A percentile compares a stretch with the other conserved stretches of the same genome.
phyloP scores from a whole-genome alignment of 768 basidiomycete genomes.

The Mycena galopus region DNA sequence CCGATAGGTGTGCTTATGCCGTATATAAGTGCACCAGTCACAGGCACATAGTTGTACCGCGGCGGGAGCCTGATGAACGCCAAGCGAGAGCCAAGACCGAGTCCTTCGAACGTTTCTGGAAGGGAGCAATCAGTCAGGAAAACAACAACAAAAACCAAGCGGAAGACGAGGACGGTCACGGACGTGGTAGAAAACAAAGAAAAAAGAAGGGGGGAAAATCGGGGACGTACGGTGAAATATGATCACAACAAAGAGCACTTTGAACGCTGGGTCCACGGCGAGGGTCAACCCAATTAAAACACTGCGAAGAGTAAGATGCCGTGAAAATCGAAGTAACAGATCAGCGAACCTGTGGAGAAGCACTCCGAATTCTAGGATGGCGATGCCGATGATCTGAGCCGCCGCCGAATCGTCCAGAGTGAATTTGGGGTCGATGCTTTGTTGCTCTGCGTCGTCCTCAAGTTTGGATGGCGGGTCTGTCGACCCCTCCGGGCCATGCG shows the following conservation, averaged over 20 bases:
- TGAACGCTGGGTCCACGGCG: slow-evolving; percentile 85
- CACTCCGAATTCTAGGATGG: slow-evolving; percentile 95
- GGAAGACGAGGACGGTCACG: too few relatives aligned
- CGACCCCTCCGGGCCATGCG: slow-evolving; percentile 74
- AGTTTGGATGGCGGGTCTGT: slow-evolving; percentile 30
- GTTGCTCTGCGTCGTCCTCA: slow-evolving; percentile 45
- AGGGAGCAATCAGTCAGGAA: too few relatives aligned
- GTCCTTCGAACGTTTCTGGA: slow-evolving; percentile 92
- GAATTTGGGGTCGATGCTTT: slow-evolving; percentile 80
- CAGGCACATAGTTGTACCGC: slow-evolving; percentile 68
- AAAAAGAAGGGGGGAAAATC: slow-evolving; percentile 65
- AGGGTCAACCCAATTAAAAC: slow-evolving; percentile 90
- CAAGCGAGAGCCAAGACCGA: slow-evolving; percentile 92
- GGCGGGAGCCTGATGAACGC: slow-evolving; percentile 77
- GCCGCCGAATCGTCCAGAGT: slow-evolving; percentile 85
- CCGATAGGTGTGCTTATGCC: slow-evolving; percentile 89
- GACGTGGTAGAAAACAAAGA: slow-evolving; percentile 85
- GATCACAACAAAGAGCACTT: slow-evolving; percentile 86
- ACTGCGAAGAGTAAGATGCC: slow-evolving; percentile 63
- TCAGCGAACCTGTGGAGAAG: slow-evolving; percentile 76
- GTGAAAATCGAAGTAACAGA: background rate
- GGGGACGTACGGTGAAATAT: slow-evolving; percentile 87
- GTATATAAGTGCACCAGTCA: slow-evolving; percentile 73
- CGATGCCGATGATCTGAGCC: slow-evolving; percentile 85
- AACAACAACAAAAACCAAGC: too few relatives aligned